These are phyloP conservation scores for Malassezia brasiliensis DNA, from an alignment of 1,284 basidiomycete genomes.

Conservation along the genomic window DNA sequence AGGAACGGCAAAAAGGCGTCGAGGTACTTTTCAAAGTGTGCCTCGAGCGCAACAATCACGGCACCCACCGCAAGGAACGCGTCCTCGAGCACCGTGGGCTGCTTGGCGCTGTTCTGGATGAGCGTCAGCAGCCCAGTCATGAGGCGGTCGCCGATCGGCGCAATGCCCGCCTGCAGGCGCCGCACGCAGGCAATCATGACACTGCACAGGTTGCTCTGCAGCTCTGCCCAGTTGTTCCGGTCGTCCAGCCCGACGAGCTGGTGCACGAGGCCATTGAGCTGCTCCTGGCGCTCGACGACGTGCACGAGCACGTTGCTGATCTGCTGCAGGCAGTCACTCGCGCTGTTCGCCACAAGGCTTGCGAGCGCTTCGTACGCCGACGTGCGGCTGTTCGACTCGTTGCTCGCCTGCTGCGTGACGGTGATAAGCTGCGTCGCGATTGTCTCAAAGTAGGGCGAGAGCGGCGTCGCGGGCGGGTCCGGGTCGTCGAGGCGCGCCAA, in stretches of 20 bases:
- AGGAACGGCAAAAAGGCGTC: conserved; percentile 81
- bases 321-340: conserved; percentile 68
- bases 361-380: conserved; percentile 93
- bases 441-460: conserved; percentile 82
- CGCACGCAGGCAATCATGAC: conserved; percentile 41
- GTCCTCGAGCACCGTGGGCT: conserved; percentile 91
- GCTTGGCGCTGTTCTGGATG: conserved; percentile 74
- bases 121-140: conserved; percentile 85
- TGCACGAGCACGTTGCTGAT: conserved; percentile 74
- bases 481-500: conserved; percentile 51
- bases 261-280: conserved; percentile 60
- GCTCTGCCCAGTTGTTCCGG: conserved; percentile 96
- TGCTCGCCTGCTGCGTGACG: conserved; percentile 57
- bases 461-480: conserved; percentile 54
- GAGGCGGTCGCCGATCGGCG: conserved; percentile 80
- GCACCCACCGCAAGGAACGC: conserved; percentile 92
- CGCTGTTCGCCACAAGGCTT: conserved; percentile 70
- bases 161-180: conserved; percentile 73
- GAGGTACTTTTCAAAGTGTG: conserved; percentile 77
- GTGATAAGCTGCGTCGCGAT: conserved; percentile 35
- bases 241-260: conserved; percentile 93
- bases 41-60: conserved; percentile 61
- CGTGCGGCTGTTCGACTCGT: conserved; percentile 85
- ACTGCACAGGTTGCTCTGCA: conserved; percentile 89
- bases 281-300: conserved; percentile 79